Evolutionary conservation across 768 basidiomycete genomes (phyloP), one percentile per base, ranked within the genome.

Genomic region (Neoboletus magnificus): DNA sequence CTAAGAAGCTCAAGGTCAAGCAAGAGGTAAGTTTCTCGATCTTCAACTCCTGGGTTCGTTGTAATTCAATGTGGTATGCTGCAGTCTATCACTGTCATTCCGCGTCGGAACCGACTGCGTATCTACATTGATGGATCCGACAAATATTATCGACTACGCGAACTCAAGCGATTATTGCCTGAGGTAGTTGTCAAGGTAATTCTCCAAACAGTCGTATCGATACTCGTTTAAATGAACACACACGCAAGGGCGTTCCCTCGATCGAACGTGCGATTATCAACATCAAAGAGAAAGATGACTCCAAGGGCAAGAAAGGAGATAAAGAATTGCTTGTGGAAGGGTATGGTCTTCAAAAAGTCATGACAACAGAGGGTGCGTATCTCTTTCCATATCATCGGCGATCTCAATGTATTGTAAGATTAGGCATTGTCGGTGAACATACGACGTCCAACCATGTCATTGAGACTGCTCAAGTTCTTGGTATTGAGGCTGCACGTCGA

Each of bases 361-460:
- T 99, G 97, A 88, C 83, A 25, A 96, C 93, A 1, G 94, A 97
- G 75, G 96, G 95, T 93, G 44, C 36, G 71, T 62, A 64, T 52
- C 9, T 37, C 47, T 36, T 45, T 32, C 32, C 41, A 53, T 18
- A 8, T 10, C 2, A 29, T 42, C 12, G 7, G 30, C 25, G n/a
- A 45, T 48, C 51, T 27, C 48, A 41, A n/a, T 27, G 37, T n/a
- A 49, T 32, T 16, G 15, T 43, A 36, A 13, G 16, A 39, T 4
- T 43, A 95, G 94, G 96, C 67, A 92, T 99, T 56, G 77, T 97
- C 54, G 97, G 97, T 39, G 85, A 91, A 65, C 80, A 90, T 55
- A 98, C 97, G 13, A 87, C 91, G 11, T 94, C 94, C 15, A 99
- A 99, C 66, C 95, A 98, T 73, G 89, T 99, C 68, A 97, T 98